phyloP scores from a whole-genome alignment of 345 rosid species.

The Mercurialis annua region DNA sequence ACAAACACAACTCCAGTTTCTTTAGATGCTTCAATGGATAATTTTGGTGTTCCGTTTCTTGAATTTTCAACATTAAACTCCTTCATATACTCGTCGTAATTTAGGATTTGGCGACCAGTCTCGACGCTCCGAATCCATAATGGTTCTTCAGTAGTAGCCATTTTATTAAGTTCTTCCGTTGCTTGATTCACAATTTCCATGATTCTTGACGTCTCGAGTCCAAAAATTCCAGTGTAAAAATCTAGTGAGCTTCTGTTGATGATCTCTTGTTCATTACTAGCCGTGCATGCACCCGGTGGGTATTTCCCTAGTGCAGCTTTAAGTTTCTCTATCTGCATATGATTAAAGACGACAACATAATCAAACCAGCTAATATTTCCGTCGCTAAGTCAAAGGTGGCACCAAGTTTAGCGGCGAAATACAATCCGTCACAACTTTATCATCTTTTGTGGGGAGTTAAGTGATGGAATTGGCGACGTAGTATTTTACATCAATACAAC shows the following conservation, averaged over 20 bases:
- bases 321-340: constrained; percentile 67
- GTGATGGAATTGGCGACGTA: no score
- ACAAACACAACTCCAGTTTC: constrained; percentile 71
- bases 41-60: constrained; percentile 39
- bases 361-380: no score
- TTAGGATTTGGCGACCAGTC: constrained; percentile 90
- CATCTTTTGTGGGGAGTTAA: no score
- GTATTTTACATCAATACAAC: no score
- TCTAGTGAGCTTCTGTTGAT: constrained; percentile 70
- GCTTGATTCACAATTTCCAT: constrained; percentile 72
- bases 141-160: constrained; percentile 76
- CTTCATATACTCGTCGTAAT: constrained; percentile 84
- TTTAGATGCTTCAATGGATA: constrained; percentile 86
- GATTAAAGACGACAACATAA: not conserved
- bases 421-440: no score
- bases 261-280: constrained; percentile 59
- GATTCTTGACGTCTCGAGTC: constrained; percentile 72
- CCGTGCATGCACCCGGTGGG: constrained; percentile 54
- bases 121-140: constrained; percentile 90
- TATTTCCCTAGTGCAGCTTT: constrained; percentile 57
- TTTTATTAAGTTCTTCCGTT: constrained; percentile 68
- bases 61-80: constrained; percentile 55
- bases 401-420: no score
- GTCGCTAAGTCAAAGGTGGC: no score
- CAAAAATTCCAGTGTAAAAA: constrained; percentile 70